Percentiles rank a stretch among this genome's conserved stretches.
phyloP scores from a whole-genome alignment of 106 monocot species.

The Acanthochlamys bracteata region DNA sequence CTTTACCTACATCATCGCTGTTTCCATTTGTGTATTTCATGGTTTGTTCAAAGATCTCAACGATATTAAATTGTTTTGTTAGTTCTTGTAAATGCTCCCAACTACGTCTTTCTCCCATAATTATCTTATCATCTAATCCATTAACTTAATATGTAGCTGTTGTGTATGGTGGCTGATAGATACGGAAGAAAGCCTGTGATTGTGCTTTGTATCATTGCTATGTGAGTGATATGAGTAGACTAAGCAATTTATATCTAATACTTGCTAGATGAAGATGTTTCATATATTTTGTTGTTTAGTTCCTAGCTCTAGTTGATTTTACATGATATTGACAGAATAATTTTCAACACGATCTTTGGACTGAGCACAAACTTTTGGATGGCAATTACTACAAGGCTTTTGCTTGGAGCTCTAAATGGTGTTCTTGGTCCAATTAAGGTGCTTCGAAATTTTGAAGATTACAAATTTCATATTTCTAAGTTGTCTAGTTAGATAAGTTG shows the following conservation, averaged over 20 bases:
- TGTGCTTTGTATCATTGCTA: constrained; percentile 40
- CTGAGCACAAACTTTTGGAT: constrained; percentile 79
- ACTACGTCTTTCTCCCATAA: not conserved
- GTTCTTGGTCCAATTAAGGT: constrained; percentile 38
- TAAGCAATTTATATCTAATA: not conserved
- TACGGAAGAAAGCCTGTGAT: constrained; percentile 85
- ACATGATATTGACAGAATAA: constrained; percentile 30
- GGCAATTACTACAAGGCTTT: constrained; percentile 78
- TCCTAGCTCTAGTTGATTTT: not conserved
- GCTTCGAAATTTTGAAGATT: not conserved
- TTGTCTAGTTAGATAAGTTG: not conserved
- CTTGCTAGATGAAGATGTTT: not conserved
- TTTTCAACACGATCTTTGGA: constrained; percentile 85
- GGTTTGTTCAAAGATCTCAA: constrained; percentile 1
- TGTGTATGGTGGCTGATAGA: constrained; percentile 76
- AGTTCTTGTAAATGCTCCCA: not conserved
- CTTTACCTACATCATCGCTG: constrained; percentile 13
- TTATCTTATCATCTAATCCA: not conserved
- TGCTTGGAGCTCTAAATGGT: constrained; percentile 81
- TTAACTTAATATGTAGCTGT: not conserved
- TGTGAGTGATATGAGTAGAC: constrained; percentile 37
- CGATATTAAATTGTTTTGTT: not conserved
- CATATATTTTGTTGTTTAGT: not conserved
- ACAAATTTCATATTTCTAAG: not conserved
- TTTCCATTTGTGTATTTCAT: constrained; percentile 14